Percentiles rank a stretch among this genome's conserved stretches.
Conservation (phyloP, 2,329 filamentous ascomycete genomes). For the Fusarium palustre region DNA sequence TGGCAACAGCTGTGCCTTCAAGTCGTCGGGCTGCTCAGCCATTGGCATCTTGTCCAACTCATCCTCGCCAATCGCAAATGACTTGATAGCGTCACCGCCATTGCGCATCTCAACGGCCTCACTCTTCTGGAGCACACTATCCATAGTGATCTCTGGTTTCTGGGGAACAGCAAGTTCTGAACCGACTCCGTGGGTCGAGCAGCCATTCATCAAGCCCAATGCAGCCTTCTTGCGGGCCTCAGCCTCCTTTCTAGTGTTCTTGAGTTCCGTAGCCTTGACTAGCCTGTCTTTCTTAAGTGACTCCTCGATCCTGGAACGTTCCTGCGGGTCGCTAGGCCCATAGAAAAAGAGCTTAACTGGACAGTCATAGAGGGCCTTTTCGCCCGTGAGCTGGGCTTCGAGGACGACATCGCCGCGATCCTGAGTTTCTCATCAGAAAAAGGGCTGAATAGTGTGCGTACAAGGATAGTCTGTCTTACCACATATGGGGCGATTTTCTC, state of each 20-base stretch:
- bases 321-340: constrained; percentile 69
- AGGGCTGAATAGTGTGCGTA: not conserved
- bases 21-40: constrained; percentile 73
- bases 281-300: constrained; percentile 74
- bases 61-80: constrained; percentile 77
- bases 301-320: constrained; percentile 66
- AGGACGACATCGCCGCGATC: constrained; percentile 70
- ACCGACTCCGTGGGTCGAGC: constrained; percentile 55
- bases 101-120: constrained; percentile 75
- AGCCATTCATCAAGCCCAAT: constrained; percentile 55
- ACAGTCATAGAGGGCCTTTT: constrained; percentile 76
- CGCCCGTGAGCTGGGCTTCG: constrained; percentile 76
- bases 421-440: constrained; percentile 47
- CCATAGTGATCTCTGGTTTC: constrained; percentile 62
- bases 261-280: constrained; percentile 67
- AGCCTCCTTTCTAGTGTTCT: constrained; percentile 65
- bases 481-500: constrained; percentile 80
- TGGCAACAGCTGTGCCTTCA: constrained; percentile 77
- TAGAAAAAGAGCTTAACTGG: constrained; percentile 77
- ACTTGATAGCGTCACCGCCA: constrained; percentile 73
- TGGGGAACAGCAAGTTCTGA: constrained; percentile 37
- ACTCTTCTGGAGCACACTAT: constrained; percentile 74
- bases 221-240: constrained; percentile 62
- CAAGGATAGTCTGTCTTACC: constrained; percentile 55
- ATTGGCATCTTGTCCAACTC: constrained; percentile 77